Evolutionary conservation across 2,329 filamentous ascomycete species (phyloP).

Genomic region (Trichophaea hybrida): DNA sequence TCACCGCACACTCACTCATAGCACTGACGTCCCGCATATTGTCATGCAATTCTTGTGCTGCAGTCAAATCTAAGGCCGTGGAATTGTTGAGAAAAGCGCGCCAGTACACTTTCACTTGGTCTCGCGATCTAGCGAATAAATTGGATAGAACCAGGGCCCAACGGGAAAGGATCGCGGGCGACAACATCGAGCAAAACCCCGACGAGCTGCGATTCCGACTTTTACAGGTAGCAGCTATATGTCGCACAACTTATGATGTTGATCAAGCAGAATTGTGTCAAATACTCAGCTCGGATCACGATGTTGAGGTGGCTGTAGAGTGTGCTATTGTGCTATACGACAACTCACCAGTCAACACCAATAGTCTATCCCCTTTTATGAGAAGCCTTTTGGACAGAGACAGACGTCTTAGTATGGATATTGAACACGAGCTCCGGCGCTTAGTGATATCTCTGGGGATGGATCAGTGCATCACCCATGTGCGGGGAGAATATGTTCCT

Average conservation of each 20-base stretch:
- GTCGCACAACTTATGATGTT: slow-evolving; percentile 27
- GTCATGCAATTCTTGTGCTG: slow-evolving; percentile 10
- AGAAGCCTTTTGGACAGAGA: background rate
- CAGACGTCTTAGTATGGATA: background rate
- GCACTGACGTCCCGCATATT: slow-evolving; percentile 20
- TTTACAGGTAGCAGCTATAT: slow-evolving; percentile 21
- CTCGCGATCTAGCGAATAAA: slow-evolving; percentile 10
- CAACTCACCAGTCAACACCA: slow-evolving; percentile 10
- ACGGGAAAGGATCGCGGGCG: background rate
- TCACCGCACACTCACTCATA: slow-evolving; percentile 21
- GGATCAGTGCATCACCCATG: slow-evolving; percentile 24
- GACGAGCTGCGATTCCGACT: slow-evolving; percentile 8
- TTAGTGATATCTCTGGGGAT: slow-evolving; percentile 9
- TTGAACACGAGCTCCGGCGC: background rate
- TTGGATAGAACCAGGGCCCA: slow-evolving; percentile 1
- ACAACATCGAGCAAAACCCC: slow-evolving; percentile 4
- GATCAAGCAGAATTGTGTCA: slow-evolving; percentile 23
- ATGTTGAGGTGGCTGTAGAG: slow-evolving; percentile 31
- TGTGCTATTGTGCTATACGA: slow-evolving; percentile 33
- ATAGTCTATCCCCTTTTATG: slow-evolving; percentile 10
- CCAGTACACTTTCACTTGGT: slow-evolving; percentile 18
- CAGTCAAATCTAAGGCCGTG: slow-evolving; percentile 9
- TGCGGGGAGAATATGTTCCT: slow-evolving; percentile 27
- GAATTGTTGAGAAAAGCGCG: slow-evolving; percentile 16
- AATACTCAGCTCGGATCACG: slow-evolving; percentile 26